These are phyloP conservation scores for Echria macrotheca DNA, from an alignment of 495 filamentous ascomycete species.

Conservation along the genomic window DNA sequence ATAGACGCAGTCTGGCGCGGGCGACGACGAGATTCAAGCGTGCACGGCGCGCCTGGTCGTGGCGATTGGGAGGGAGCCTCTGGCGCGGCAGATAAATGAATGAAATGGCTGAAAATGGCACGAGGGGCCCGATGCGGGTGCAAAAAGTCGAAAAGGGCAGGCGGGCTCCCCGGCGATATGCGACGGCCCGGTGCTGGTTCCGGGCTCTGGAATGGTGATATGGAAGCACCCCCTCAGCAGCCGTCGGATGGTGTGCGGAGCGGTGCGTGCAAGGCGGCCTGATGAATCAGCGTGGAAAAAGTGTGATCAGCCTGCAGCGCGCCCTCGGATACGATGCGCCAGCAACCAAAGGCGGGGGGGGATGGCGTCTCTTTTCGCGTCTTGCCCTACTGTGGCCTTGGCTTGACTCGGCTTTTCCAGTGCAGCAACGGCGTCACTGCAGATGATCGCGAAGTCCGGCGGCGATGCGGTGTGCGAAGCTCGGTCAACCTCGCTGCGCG, in stretches of 20 bases:
- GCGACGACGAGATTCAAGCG: background rate
- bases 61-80: conserved; percentile 11
- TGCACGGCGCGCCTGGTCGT: background rate
- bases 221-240: too few relatives aligned
- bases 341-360: conserved; percentile 16
- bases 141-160: conserved; percentile 2
- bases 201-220: conserved; percentile 2
- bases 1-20: conserved; percentile 1
- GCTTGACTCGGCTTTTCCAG: conserved; percentile 2
- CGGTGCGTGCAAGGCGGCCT: conserved; percentile 7
- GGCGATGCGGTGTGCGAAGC: too few relatives aligned
- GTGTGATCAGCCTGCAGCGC: conserved; percentile 33
- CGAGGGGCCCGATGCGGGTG: background rate
- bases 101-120: conserved; percentile 11
- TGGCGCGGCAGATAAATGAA: conserved; percentile 21
- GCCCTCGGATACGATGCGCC: conserved; percentile 23
- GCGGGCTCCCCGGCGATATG: conserved; percentile 10
- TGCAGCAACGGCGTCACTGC: too few relatives aligned
- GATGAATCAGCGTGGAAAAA: conserved; percentile 28
- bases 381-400: conserved; percentile 7
- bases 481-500: too few relatives aligned
- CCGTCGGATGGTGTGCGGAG: too few relatives aligned
- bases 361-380: conserved; percentile 6
- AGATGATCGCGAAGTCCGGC: too few relatives aligned
- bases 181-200: conserved; percentile 9